A percentile compares a stretch with the other conserved stretches of the same genome.
These are phyloP conservation scores for Isatis tinctoria DNA, from an alignment of 345 rosid genomes.

Conservation along the genomic window DNA sequence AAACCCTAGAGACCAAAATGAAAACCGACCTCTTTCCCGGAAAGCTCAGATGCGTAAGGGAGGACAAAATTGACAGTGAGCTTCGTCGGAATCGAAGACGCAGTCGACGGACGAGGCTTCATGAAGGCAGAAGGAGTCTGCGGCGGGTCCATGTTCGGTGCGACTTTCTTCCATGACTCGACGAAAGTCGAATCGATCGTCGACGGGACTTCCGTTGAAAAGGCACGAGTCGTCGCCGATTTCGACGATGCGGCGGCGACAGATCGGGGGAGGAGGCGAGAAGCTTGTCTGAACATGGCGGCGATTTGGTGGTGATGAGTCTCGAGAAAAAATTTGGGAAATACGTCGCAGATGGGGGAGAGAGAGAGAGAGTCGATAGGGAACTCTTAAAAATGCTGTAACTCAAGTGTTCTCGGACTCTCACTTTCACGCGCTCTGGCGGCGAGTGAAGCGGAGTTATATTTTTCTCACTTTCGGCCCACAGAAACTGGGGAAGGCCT, in stretches of 20 bases:
- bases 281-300: slow-evolving; percentile 50
- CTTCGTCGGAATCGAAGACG: slow-evolving; percentile 67
- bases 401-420: slow-evolving; percentile 16
- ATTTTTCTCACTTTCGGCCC: neutral
- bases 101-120: slow-evolving; percentile 58
- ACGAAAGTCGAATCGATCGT: slow-evolving; percentile 46
- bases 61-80: slow-evolving; percentile 88
- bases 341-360: slow-evolving; percentile 8
- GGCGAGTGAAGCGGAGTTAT: neutral
- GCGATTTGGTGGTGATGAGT: slow-evolving; percentile 6
- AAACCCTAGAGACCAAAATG: neutral
- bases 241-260: slow-evolving; percentile 30
- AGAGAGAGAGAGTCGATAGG: neutral
- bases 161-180: slow-evolving; percentile 66
- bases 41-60: slow-evolving; percentile 56
- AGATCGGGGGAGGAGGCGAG: slow-evolving; percentile 45
- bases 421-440: neutral
- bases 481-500: neutral
- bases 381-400: neutral
- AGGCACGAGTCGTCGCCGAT: slow-evolving; percentile 37
- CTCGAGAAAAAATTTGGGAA: too few relatives aligned
- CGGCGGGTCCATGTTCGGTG: slow-evolving; percentile 75
- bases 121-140: slow-evolving; percentile 70
- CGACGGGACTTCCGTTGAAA: slow-evolving; percentile 54
- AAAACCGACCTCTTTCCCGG: slow-evolving; percentile 49